Evolutionary conservation across 2,329 filamentous ascomycete species (phyloP).

Genomic region (Aspergillus pseudoterreus): DNA sequence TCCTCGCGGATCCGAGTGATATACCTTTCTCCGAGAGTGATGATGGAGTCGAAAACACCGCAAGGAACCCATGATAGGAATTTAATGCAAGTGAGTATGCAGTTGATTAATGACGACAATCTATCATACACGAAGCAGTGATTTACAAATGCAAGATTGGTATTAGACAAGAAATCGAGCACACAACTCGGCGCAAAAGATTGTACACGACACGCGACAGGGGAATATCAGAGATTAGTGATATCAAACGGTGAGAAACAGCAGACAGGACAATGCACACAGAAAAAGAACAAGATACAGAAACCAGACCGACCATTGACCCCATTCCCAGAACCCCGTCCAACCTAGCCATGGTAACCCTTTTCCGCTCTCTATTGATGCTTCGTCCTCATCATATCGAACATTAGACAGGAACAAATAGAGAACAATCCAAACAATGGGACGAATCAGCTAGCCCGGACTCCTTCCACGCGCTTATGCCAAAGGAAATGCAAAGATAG

Average conservation of each 20-base stretch:
- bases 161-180: not conserved
- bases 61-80: no score
- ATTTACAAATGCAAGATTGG: not conserved
- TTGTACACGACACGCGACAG: not conserved
- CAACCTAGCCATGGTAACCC: constrained; percentile 18
- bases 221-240: not conserved
- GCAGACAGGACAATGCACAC: constrained; percentile 4
- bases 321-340: constrained; percentile 17
- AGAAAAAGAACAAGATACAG: constrained; percentile 2
- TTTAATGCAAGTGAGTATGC: no score
- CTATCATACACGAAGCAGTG: not conserved
- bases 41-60: no score
- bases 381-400: constrained; percentile 22
- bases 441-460: constrained; percentile 20
- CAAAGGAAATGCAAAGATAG: constrained; percentile 20
- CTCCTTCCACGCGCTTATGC: constrained; percentile 22
- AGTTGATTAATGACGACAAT: not conserved
- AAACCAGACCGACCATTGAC: constrained; percentile 12
- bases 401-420: constrained; percentile 13
- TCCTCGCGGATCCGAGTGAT: no score
- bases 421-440: constrained; percentile 11
- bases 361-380: constrained; percentile 22
- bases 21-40: no score
- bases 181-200: not conserved
- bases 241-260: constrained; percentile 3